Base-by-base conservation (phyloP, 352 stramenopile genomes). In the Globisporangium okanoganense region DNA sequence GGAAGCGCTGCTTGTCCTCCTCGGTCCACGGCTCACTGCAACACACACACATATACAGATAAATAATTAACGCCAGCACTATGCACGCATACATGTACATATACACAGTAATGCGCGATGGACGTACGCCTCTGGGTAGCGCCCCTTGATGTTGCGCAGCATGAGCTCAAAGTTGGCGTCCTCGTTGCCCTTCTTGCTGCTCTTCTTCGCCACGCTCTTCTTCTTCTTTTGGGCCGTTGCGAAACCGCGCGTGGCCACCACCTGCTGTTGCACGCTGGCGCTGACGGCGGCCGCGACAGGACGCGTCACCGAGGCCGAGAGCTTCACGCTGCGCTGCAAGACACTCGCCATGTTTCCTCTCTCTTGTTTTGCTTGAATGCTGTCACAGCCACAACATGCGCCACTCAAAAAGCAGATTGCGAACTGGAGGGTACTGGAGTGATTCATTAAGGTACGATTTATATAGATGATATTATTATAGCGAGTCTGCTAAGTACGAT, bases 141-240 rank as follows among this genome's bases (percentile, higher is more conserved):
- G 79, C 50, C 85, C 85, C 65, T 88, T 88, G 58, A 92, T 78
- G 31, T 81, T 79, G 61, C 85, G 82, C 66, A 94, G 69, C 82
- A 92, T 92, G 65, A 89, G 74, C 69, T 94, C 85, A 64, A 92
- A 94, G 74, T 94, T 91, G 62, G 65, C 56, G 62, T 92, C 83
- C 50, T 75, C 71, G 54, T 18, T 35, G 47, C 44, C 44, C 47
- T 66, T 66, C 44, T 61, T 61, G 44, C 24, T 41, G 51, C 61
- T 20, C 47, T 66, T 66, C 52, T 66, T 66, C 13, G 43, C 25
- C 25, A 40, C 25, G 31, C 29, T 49, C 35, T 66, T 66, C 52
- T 61, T 61, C 35, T 64, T 64, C 45, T 52, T 52, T 13, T 44
- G 38, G 44, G 43, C 25, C 8, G 61, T 48, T 14, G 61, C 61